phyloP scores from a whole-genome alignment of 805 yeast species.

The Wickerhamiella lipophila region DNA sequence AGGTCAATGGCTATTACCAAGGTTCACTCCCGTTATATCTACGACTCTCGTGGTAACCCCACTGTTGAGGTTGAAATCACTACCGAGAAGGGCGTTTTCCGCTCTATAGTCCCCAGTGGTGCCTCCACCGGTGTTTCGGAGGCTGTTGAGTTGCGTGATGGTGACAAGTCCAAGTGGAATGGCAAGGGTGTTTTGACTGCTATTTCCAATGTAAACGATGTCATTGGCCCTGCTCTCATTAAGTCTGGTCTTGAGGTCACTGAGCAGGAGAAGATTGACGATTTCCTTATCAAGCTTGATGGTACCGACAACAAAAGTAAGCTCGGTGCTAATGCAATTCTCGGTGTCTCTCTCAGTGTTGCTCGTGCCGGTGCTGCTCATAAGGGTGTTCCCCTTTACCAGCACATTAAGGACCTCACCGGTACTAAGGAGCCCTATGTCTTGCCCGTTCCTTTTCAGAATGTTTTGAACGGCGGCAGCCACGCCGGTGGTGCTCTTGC shows the following conservation, averaged over 20 bases:
- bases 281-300: conserved; percentile 73
- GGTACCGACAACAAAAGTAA: conserved; percentile 97
- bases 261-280: conserved; percentile 78
- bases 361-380: conserved; percentile 98
- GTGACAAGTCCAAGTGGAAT: conserved; percentile 92
- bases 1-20: conserved; percentile 69
- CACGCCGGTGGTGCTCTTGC: conserved; percentile 99
- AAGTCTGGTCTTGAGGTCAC: conserved; percentile 70
- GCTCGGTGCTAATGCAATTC: conserved; percentile 96
- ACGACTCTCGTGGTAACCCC: conserved; percentile 99
- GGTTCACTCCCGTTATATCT: conserved; percentile 88
- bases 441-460: conserved; percentile 96
- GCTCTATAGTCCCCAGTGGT: conserved; percentile 98
- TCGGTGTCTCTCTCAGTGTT: conserved; percentile 94
- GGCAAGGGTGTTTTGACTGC: conserved; percentile 99
- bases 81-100: conserved; percentile 88
- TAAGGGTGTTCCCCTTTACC: conserved; percentile 85
- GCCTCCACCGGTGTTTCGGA: conserved; percentile 99
- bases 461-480: conserved; percentile 98
- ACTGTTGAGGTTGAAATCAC: conserved; percentile 95
- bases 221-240: conserved; percentile 88
- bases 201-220: conserved; percentile 85
- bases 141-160: conserved; percentile 97
- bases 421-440: conserved; percentile 74
- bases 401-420: conserved; percentile 74